A percentile compares a stretch with the other conserved stretches of the same genome.
phyloP scores from a whole-genome alignment of 306 rosid genomes.

The Rubus parviflorus region DNA sequence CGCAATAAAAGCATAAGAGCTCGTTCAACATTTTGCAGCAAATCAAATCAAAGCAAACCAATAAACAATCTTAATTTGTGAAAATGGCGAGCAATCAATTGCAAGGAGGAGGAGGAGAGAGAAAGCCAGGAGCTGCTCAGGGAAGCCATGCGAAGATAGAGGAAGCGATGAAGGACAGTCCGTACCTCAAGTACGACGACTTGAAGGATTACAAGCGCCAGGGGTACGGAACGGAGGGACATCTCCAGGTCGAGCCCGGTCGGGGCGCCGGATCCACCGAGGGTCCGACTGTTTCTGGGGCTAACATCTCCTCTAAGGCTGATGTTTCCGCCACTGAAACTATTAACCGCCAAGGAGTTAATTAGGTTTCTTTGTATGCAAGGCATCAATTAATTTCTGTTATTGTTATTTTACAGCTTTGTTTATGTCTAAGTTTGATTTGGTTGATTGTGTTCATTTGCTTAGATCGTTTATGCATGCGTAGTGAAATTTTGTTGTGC shows the following conservation, averaged over 20 bases:
- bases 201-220: constrained; percentile 77
- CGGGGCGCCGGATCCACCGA: constrained; percentile 80
- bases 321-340: constrained; percentile 26
- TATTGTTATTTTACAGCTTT: no score
- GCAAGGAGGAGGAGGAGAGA: not conserved
- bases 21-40: no score
- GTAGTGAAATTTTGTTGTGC: no score
- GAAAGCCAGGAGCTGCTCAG: not conserved
- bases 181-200: constrained; percentile 54
- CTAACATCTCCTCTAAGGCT: constrained; percentile 30
- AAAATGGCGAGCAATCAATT: constrained; percentile 15
- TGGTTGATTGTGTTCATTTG: no score
- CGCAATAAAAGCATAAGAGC: no score
- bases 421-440: no score
- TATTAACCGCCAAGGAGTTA: constrained; percentile 37
- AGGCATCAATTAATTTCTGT: not conserved
- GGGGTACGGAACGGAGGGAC: constrained; percentile 80
- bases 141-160: constrained; percentile 19
- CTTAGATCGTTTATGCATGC: no score
- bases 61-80: no score
- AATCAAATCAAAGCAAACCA: no score
- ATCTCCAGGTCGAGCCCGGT: constrained; percentile 53
- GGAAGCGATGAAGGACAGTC: constrained; percentile 72
- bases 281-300: constrained; percentile 74
- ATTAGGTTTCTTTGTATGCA: not conserved